phyloP scores from a whole-genome alignment of 495 filamentous ascomycete species.

The Rhypophila decipiens region DNA sequence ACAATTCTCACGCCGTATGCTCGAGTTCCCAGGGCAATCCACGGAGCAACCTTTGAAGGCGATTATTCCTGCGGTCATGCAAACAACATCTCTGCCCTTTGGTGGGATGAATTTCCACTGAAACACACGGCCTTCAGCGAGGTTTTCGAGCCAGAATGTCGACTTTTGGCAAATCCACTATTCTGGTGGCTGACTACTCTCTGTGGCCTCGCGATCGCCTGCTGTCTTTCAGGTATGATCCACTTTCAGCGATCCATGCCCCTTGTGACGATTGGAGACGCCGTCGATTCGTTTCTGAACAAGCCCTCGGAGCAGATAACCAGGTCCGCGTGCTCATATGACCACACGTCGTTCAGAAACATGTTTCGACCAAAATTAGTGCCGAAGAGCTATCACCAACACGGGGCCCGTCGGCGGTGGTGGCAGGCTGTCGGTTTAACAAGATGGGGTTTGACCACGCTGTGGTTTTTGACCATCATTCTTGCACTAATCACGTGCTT shows the following conservation, averaged over 20 bases:
- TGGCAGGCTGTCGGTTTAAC: not conserved
- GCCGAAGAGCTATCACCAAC: not conserved
- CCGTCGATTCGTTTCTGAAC: conserved; percentile 20
- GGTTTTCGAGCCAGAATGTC: not conserved
- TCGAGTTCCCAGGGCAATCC: not conserved
- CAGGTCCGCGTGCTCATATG: not conserved
- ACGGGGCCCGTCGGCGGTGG: not conserved
- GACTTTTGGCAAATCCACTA: not conserved
- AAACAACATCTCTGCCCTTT: too few species aligned
- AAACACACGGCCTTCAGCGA: not conserved
- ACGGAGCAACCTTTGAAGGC: not conserved
- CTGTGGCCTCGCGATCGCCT: not conserved
- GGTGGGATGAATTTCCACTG: not conserved
- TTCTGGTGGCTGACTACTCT: conserved; percentile 4
- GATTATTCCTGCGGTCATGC: too few species aligned
- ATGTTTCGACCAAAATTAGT: not conserved
- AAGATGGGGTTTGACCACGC: not conserved
- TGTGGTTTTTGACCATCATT: not conserved
- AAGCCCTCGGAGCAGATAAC: conserved; percentile 10
- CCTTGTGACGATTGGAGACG: conserved; percentile 18
- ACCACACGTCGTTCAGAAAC: not conserved
- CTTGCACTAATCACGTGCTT: not conserved
- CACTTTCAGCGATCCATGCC: not conserved
- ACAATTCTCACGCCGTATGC: not conserved
- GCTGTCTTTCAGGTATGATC: not conserved